phyloP scores from a whole-genome alignment of 768 basidiomycete species.

The Hygrophorus russula region DNA sequence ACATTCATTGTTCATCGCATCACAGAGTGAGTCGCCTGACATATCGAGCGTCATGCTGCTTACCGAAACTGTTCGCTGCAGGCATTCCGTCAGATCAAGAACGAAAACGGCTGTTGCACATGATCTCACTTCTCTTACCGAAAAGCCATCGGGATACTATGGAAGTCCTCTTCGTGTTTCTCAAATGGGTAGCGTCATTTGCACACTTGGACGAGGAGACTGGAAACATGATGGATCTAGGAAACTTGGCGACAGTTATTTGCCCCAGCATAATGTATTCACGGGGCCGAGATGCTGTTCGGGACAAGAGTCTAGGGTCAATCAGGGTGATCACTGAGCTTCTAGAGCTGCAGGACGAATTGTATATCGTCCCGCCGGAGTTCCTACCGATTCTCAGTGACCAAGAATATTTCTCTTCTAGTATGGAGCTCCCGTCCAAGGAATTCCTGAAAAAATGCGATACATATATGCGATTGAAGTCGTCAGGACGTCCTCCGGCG shows the following conservation, averaged over 20 bases:
- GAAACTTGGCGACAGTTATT: constrained; percentile 93
- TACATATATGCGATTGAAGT: constrained; percentile 71
- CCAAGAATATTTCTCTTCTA: constrained; percentile 84
- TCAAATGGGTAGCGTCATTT: constrained; percentile 99
- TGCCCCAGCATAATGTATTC: constrained; percentile 97
- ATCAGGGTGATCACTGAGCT: constrained; percentile 80
- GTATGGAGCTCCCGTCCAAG: constrained; percentile 82
- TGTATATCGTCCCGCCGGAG: constrained; percentile 90
- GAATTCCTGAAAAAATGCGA: constrained; percentile 95
- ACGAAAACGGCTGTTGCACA: constrained; percentile 73
- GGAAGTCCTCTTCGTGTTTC: constrained; percentile 95
- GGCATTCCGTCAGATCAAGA: constrained; percentile 67
- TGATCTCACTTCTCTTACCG: constrained; percentile 78
- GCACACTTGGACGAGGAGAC: constrained; percentile 97
- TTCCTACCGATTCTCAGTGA: constrained; percentile 80
- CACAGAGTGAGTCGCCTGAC: constrained; percentile 57
- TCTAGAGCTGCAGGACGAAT: constrained; percentile 90
- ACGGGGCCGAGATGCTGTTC: constrained; percentile 70
- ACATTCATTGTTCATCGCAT: constrained; percentile 77
- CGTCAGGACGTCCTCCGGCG: constrained; percentile 41
- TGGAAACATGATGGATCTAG: constrained; percentile 96
- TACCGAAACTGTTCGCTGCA: constrained; percentile 16
- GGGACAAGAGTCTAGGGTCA: constrained; percentile 88
- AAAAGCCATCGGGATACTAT: constrained; percentile 93
- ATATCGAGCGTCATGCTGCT: constrained; percentile 1